phyloP scores from a whole-genome alignment of 768 basidiomycete species.

The Dentipellis sp. region DNA sequence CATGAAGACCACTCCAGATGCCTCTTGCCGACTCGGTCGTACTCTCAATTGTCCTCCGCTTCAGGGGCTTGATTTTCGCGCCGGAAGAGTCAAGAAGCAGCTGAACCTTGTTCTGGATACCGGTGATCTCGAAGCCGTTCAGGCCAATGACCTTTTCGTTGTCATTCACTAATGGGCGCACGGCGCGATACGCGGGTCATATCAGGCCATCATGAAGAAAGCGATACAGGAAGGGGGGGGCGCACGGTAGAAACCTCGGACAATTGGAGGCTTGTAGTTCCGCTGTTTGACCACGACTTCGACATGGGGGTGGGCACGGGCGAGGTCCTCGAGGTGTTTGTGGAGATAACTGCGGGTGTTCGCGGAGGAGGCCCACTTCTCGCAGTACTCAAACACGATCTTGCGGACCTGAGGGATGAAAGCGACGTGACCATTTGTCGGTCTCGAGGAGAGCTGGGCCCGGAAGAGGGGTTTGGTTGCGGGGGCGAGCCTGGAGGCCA shows the following conservation, averaged over 20 bases:
- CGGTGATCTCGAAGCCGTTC: constrained; percentile 63
- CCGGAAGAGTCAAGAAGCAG: constrained; percentile 84
- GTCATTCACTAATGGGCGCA: constrained; percentile 55
- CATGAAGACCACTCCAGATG: constrained; percentile 83
- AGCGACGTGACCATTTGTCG: constrained; percentile 64
- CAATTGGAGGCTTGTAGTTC: constrained; percentile 66
- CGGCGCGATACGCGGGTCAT: constrained; percentile 4
- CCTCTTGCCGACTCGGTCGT: constrained; percentile 75
- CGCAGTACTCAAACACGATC: constrained; percentile 84
- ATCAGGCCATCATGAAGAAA: background rate
- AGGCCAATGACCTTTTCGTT: constrained; percentile 84
- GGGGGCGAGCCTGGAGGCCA: constrained; percentile 24
- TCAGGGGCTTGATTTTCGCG: constrained; percentile 73
- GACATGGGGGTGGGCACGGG: constrained; percentile 69
- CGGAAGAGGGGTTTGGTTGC: constrained; percentile 31
- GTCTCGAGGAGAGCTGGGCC: constrained; percentile 42
- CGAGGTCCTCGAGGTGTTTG: constrained; percentile 54
- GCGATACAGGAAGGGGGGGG: constrained; percentile 7
- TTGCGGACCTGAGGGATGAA: constrained; percentile 78
- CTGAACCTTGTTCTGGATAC: constrained; percentile 69
- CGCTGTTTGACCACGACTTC: constrained; percentile 78
- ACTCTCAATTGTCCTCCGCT: constrained; percentile 66
- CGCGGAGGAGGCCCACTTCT: constrained; percentile 69
- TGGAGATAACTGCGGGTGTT: constrained; percentile 63
- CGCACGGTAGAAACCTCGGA: constrained; percentile 77